Conservation (phyloP, 2,329 filamentous ascomycete genomes). For the Thyridium curvatum region DNA sequence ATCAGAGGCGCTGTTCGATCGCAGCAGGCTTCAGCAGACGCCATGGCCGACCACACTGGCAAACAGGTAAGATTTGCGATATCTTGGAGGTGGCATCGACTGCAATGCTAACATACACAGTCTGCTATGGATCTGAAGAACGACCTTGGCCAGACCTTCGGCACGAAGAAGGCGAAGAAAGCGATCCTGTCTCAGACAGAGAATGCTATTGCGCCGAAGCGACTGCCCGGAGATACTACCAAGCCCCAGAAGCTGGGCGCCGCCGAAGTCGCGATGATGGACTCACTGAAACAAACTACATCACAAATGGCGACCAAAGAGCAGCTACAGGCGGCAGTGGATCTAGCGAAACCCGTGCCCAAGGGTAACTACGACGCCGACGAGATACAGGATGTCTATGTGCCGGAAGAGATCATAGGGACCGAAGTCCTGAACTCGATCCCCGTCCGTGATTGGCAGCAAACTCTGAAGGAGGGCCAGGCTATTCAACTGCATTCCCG, state of each 20-base stretch:
- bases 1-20: constrained; percentile 51
- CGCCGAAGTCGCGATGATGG: constrained; percentile 52
- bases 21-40: constrained; percentile 43
- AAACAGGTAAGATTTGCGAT: constrained; percentile 27
- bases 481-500: constrained; percentile 51
- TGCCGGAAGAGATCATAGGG: constrained; percentile 60
- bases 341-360: constrained; percentile 67
- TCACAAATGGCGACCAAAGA: constrained; percentile 45
- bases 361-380: constrained; percentile 60
- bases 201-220: constrained; percentile 57
- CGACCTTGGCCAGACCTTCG: constrained; percentile 71
- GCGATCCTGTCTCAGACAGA: constrained; percentile 61
- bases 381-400: constrained; percentile 67
- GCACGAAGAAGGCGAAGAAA: constrained; percentile 81
- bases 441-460: constrained; percentile 68
- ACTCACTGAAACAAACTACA: too few relatives aligned
- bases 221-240: too few relatives aligned
- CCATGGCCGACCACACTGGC: constrained; percentile 27
- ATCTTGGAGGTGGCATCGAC: not conserved
- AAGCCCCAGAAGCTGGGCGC: constrained; percentile 41
- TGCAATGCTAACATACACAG: constrained; percentile 27
- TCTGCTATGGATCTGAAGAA: constrained; percentile 56
- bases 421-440: constrained; percentile 60
- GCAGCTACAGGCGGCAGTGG: constrained; percentile 56
- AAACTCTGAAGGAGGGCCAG: constrained; percentile 53